A percentile compares a stretch with the other conserved stretches of the same genome.
These are phyloP conservation scores for Malassezia psittaci DNA, from an alignment of 1,284 basidiomycete species.

Conservation along the genomic window DNA sequence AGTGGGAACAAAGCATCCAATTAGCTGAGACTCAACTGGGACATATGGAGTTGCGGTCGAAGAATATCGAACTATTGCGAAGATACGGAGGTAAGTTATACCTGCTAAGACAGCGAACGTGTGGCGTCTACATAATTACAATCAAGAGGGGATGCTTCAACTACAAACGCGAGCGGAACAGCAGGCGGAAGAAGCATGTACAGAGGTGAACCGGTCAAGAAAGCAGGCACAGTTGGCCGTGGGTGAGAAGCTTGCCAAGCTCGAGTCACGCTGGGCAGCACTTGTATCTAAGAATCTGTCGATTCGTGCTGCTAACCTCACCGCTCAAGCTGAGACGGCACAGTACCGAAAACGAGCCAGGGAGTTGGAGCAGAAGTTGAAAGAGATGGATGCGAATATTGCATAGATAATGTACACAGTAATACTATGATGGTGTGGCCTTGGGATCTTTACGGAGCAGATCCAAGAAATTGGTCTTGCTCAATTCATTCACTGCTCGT, in stretches of 20 bases:
- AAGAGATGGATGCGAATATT: constrained; percentile 2
- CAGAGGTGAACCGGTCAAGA: constrained; percentile 27
- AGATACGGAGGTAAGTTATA: constrained; percentile 72
- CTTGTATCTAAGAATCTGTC: constrained; percentile 74
- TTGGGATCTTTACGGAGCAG: constrained; percentile 17
- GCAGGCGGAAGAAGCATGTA: constrained; percentile 16
- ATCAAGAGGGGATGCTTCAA: constrained; percentile 28
- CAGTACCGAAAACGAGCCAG: constrained; percentile 41
- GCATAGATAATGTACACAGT: constrained; percentile 12
- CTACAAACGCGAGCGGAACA: constrained; percentile 17
- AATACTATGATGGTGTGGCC: background rate
- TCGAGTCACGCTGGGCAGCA: constrained; percentile 79
- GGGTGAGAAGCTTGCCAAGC: constrained; percentile 63
- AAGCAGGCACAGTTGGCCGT: constrained; percentile 56
- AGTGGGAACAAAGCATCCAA: constrained; percentile 66
- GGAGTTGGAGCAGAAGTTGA: constrained; percentile 10
- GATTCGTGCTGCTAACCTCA: constrained; percentile 82
- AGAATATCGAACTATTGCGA: constrained; percentile 72
- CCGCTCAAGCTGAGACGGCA: constrained; percentile 62
- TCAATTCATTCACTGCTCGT: constrained; percentile 33
- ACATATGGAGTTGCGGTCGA: constrained; percentile 73
- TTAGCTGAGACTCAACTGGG: constrained; percentile 77
- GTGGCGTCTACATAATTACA: constrained; percentile 30
- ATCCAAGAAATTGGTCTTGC: constrained; percentile 45
- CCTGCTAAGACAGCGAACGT: constrained; percentile 19